A percentile compares a stretch with the other conserved stretches of the same genome.
Evolutionary conservation across 2,329 filamentous ascomycete genomes (phyloP).

Genomic region (Aspergillus intermedius): DNA sequence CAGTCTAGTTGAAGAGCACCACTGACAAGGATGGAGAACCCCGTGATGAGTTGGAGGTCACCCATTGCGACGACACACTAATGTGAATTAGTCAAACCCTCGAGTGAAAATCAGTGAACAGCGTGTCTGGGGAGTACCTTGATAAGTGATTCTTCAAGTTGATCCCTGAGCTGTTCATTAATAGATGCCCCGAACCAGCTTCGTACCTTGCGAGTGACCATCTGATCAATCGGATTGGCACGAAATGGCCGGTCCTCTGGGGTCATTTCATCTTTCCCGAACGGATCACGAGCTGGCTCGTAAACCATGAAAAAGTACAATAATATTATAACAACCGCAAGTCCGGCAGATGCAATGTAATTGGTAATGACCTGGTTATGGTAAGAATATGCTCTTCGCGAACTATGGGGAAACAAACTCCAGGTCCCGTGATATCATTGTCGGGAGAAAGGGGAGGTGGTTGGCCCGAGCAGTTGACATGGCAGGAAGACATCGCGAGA

Average conservation of each 20-base stretch:
- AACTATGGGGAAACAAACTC: not conserved
- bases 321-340: not conserved
- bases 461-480: not conserved
- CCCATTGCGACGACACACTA: conserved; percentile 6
- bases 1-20: conserved; percentile 1
- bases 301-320: not conserved
- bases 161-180: too few relatives aligned
- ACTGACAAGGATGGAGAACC: conserved; percentile 6
- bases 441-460: not conserved
- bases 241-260: not conserved
- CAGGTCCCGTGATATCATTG: not conserved
- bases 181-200: not conserved
- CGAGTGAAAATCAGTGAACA: not conserved
- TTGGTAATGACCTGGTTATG: not conserved
- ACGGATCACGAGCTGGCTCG: not conserved
- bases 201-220: not conserved
- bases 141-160: not conserved
- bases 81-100: too few relatives aligned
- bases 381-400: not conserved
- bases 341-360: not conserved
- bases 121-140: not conserved
- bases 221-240: not conserved
- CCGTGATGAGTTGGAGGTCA: conserved; percentile 6
- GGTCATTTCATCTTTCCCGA: not conserved
- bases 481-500: too few relatives aligned